Evolutionary conservation across 1,284 basidiomycete genomes (phyloP).

Genomic region (Trichosporon ovoides): DNA sequence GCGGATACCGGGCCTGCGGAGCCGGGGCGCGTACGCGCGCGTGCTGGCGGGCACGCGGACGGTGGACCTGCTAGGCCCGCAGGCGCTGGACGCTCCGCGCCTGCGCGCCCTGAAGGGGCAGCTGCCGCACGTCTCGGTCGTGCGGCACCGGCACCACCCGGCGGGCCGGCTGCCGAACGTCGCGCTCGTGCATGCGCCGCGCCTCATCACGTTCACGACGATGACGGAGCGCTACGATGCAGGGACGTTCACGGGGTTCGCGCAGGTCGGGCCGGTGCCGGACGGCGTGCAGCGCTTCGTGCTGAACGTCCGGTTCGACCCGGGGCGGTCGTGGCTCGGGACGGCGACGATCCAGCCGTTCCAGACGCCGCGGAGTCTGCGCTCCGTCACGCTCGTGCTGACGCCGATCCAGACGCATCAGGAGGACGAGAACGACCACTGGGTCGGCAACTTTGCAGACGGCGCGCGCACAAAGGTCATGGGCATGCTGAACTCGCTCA

Average conservation of each 20-base stretch:
- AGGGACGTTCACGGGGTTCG: slow-evolving; percentile 8
- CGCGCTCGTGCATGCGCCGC: slow-evolving; percentile 4
- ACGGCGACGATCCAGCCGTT: slow-evolving; percentile 8
- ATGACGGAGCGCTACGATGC: slow-evolving; percentile 9
- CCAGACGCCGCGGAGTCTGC: background rate
- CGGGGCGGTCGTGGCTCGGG: slow-evolving; percentile 15
- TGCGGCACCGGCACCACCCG: slow-evolving; percentile 12
- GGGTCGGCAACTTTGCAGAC: slow-evolving; percentile 7
- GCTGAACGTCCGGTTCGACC: slow-evolving; percentile 17
- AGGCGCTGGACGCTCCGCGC: background rate
- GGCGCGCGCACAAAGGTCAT: slow-evolving; percentile 3
- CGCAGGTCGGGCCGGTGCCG: slow-evolving; percentile 14
- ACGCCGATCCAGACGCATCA: slow-evolving; percentile 18
- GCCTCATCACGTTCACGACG: slow-evolving; percentile 14
- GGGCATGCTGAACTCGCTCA: slow-evolving; percentile 13
- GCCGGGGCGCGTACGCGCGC: background rate
- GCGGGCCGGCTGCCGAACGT: background rate
- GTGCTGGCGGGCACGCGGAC: slow-evolving; percentile 10
- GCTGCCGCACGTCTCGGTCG: background rate
- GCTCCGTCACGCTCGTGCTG: slow-evolving; percentile 8
- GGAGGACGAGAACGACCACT: slow-evolving; percentile 15
- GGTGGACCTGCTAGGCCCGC: slow-evolving; percentile 14
- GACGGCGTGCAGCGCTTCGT: slow-evolving; percentile 11
- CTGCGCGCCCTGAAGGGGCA: background rate
- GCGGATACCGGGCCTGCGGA: background rate